Percentiles rank a stretch among this genome's conserved stretches.
phyloP scores from a whole-genome alignment of 140 eudicot genomes.

The Stevia rebaudiana region DNA sequence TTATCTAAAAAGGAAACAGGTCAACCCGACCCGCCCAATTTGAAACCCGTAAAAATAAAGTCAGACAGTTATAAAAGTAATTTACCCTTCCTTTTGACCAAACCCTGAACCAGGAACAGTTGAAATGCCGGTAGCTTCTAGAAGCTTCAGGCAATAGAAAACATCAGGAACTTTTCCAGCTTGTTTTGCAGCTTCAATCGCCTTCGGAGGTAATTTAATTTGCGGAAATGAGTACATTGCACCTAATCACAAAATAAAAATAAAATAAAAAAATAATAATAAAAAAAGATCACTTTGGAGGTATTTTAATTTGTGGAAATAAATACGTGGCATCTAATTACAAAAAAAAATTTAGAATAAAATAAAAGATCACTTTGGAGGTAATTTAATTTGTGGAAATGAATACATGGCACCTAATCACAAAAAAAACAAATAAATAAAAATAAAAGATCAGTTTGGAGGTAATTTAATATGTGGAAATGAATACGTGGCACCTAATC shows the following conservation, averaged over 20 bases:
- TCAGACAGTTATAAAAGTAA: background rate
- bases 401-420: slow-evolving; percentile 94
- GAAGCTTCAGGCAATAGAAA: slow-evolving; percentile 87
- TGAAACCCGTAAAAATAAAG: background rate
- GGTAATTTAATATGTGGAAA: no score
- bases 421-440: background rate
- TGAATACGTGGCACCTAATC: no score
- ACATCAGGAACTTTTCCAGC: slow-evolving; percentile 94
- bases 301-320: no score
- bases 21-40: background rate
- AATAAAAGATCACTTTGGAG: no score
- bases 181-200: slow-evolving; percentile 72
- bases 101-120: slow-evolving; percentile 99
- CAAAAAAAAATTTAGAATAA: no score
- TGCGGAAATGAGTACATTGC: no score
- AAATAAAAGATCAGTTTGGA: background rate
- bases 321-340: no score
- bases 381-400: slow-evolving; percentile 85
- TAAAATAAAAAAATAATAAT: background rate
- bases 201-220: no score
- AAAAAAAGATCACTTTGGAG: no score
- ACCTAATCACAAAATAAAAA: no score
- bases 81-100: slow-evolving; percentile 94
- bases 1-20: background rate
- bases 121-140: slow-evolving; percentile 98